phyloP scores from a whole-genome alignment of 441 rosid species.

The Metrosideros polymorpha region DNA sequence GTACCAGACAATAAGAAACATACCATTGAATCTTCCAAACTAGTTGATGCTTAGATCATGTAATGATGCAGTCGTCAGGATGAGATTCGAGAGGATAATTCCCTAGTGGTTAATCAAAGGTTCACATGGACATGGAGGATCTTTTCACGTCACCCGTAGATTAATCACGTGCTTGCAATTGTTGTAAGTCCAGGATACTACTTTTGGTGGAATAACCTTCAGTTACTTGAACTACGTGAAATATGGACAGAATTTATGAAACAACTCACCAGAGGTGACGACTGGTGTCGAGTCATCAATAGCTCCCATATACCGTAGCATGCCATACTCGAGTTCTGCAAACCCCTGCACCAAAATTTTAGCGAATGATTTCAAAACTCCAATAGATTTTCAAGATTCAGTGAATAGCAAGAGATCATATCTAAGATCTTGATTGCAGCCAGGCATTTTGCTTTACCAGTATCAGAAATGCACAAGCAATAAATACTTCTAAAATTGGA shows the following conservation, averaged over 20 bases:
- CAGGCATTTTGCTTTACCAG: neutral
- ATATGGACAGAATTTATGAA: neutral
- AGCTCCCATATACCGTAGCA: slow-evolving; percentile 86
- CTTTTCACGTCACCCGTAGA: neutral
- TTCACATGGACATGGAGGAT: neutral
- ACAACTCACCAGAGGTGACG: slow-evolving; percentile 53
- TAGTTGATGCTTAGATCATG: neutral
- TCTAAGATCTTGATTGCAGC: neutral
- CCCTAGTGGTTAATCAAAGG: neutral
- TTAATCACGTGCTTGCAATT: neutral
- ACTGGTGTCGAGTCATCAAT: slow-evolving; percentile 81
- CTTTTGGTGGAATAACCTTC: neutral
- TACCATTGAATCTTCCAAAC: neutral
- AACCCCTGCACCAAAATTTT: slow-evolving; percentile 50
- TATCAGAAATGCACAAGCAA: neutral
- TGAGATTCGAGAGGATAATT: neutral
- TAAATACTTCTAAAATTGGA: neutral
- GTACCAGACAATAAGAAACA: neutral
- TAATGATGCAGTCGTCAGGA: neutral
- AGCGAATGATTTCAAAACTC: neutral
- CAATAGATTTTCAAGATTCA: neutral
- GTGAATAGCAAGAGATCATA: neutral
- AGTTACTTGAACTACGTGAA: neutral
- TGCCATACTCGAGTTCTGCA: slow-evolving; percentile 93
- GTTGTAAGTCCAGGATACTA: neutral